These are phyloP conservation scores for Cryphonectria radicalis DNA, from an alignment of 2,329 filamentous ascomycete species.

Conservation along the genomic window DNA sequence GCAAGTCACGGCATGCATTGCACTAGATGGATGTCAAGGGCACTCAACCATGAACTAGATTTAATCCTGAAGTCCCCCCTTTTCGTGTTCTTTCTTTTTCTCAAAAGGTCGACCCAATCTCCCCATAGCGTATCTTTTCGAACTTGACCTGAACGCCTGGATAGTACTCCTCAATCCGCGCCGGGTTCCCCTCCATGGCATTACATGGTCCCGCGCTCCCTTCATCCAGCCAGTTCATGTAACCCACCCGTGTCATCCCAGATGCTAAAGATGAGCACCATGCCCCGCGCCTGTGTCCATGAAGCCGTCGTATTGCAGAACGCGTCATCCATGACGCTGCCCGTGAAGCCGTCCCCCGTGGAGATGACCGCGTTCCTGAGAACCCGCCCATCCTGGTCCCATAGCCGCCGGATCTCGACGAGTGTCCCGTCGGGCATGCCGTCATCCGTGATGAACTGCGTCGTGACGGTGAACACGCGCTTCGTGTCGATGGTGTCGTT, in stretches of 20 bases:
- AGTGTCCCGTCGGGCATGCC: slow-evolving; percentile 41
- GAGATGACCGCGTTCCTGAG: slow-evolving; percentile 45
- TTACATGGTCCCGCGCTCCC: slow-evolving; percentile 57
- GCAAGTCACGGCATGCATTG: neutral
- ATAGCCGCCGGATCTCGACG: slow-evolving; percentile 53
- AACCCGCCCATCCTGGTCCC: slow-evolving; percentile 52
- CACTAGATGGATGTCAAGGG: neutral
- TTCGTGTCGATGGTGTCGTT: slow-evolving; percentile 42
- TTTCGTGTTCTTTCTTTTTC: fast-evolving
- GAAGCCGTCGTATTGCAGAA: slow-evolving; percentile 35
- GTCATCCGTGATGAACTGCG: slow-evolving; percentile 50
- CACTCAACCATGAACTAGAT: neutral
- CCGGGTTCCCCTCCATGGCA: slow-evolving; percentile 56
- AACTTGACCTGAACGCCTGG: slow-evolving; percentile 56
- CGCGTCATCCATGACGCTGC: slow-evolving; percentile 36
- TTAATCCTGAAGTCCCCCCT: neutral
- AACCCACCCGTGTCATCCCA: slow-evolving; percentile 58
- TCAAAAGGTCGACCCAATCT: slow-evolving; percentile 54
- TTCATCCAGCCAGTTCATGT: slow-evolving; percentile 63
- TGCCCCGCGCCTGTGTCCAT: slow-evolving; percentile 43
- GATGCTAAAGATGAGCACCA: slow-evolving; percentile 58
- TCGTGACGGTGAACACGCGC: slow-evolving; percentile 50
- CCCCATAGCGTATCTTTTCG: slow-evolving; percentile 61
- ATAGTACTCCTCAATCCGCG: slow-evolving; percentile 47
- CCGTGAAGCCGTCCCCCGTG: slow-evolving; percentile 32